Base-by-base conservation (phyloP, 176 grass and related monocot species). In the Melocanna baccifera region DNA sequence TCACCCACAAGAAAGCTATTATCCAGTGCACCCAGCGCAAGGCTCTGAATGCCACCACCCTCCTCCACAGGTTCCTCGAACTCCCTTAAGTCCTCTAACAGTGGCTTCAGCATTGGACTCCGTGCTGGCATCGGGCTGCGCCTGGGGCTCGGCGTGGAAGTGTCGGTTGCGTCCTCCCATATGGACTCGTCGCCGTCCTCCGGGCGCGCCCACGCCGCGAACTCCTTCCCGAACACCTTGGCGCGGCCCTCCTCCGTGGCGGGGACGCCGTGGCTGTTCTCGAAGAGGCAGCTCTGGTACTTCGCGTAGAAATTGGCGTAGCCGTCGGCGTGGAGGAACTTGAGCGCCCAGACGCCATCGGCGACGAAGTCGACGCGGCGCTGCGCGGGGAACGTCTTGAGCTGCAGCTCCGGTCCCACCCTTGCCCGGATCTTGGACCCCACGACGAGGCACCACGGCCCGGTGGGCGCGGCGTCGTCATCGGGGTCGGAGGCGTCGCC, bases 181-280 rank as follows among this genome's bases (percentile, higher is more conserved):
- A 96, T 96, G 7, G 91, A 89, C 69, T 96, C 96, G 32, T 99
- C 96, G 0, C 86, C 93, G 1, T 37, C 84, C 63, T 94, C 96
- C 3, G 96, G 93, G 64, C 88, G 88, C 1, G 93, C 96, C 96
- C 96, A 99, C 56, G 89, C 93, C 26, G 89, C 87, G 66, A 99
- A 99, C 0, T 99, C 96, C 77, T 99, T 99, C 3, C 96, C 96
- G 46, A 92, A 99, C 7, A 99, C 93, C 93, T 96, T 99, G 46
- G 91, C 74, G 18, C 80, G 90, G 86, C 94, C 94, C 36, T 91
- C 86, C 2, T 94, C 86, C 10, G 87, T 99, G 16, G 89, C 87
- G 2, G 89, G 90, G 1, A 99, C 76, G 55, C 87, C 89, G 13
- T 99, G 91, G 61, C 87, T 96, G 81, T 99, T 99, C 78, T 99